Evolutionary conservation across 805 yeast species (phyloP).

Genomic region (Wickerhamiella dianesei): DNA sequence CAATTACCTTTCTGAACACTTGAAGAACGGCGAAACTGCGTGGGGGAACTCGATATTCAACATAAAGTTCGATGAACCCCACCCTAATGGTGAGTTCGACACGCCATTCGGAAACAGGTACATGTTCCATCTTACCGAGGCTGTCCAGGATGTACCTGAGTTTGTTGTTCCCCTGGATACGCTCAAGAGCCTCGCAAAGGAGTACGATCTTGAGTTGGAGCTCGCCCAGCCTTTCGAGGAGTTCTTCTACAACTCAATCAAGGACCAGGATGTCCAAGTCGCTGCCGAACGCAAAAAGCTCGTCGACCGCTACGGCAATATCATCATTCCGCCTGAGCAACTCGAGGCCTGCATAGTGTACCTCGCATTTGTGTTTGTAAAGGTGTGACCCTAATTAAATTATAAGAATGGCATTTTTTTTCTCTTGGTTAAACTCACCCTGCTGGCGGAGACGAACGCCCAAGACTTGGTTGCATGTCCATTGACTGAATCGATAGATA

Average conservation of each 20-base stretch:
- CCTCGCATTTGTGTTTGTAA: slow-evolving; percentile 62
- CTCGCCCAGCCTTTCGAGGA: slow-evolving; percentile 68
- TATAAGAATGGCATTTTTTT: neutral
- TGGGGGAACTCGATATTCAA: slow-evolving; percentile 83
- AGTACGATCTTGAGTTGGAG: slow-evolving; percentile 59
- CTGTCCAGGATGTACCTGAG: slow-evolving; percentile 93
- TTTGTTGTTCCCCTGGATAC: slow-evolving; percentile 91
- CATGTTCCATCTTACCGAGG: slow-evolving; percentile 72
- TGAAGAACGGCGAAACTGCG: slow-evolving; percentile 38
- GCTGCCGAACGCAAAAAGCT: slow-evolving; percentile 31
- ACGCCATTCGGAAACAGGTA: slow-evolving; percentile 68
- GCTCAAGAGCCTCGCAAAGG: slow-evolving; percentile 70
- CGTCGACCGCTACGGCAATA: slow-evolving; percentile 61
- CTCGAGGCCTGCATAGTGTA: slow-evolving; percentile 80
- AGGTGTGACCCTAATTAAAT: slow-evolving; percentile 6
- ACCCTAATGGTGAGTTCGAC: slow-evolving; percentile 22
- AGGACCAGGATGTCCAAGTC: slow-evolving; percentile 24
- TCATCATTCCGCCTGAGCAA: slow-evolving; percentile 81
- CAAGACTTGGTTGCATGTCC: too few relatives aligned
- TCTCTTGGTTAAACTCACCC: neutral
- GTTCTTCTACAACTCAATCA: slow-evolving; percentile 66
- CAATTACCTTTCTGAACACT: slow-evolving; percentile 45
- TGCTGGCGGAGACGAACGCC: too few relatives aligned
- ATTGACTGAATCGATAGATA: too few relatives aligned
- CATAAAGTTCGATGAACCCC: slow-evolving; percentile 65